These are phyloP conservation scores for Solioccasus polychromus DNA, from an alignment of 768 basidiomycete species.

Conservation along the genomic window DNA sequence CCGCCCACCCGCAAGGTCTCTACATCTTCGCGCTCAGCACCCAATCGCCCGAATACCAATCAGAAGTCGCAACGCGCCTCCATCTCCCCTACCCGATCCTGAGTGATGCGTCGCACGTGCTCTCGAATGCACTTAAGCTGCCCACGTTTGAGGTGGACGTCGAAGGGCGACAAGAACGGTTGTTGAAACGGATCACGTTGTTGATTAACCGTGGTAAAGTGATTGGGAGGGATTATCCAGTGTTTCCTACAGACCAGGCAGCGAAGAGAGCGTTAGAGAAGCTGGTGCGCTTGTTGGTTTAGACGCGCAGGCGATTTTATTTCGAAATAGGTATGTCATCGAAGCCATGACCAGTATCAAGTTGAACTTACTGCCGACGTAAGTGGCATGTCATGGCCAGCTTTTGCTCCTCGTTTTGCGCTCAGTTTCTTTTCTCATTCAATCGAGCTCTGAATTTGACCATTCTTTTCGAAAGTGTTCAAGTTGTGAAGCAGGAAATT, in stretches of 20 bases:
- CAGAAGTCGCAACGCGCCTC: constrained; percentile 15
- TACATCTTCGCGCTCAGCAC: constrained; percentile 22
- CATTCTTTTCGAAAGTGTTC: no score
- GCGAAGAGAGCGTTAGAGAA: constrained; percentile 11
- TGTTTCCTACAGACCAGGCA: constrained; percentile 20
- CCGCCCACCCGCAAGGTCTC: background rate
- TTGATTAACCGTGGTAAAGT: constrained; percentile 14
- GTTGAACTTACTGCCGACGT: no score
- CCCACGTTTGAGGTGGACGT: constrained; percentile 21
- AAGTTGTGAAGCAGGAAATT: no score
- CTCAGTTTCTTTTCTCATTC: no score
- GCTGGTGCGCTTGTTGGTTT: background rate
- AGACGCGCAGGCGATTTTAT: no score
- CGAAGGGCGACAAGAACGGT: no score
- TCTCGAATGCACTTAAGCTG: constrained; percentile 12
- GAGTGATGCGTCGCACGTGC: constrained; percentile 11
- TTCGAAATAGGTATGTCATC: no score
- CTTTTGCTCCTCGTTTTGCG: no score
- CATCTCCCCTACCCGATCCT: constrained; percentile 19
- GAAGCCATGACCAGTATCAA: no score
- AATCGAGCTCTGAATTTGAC: no score
- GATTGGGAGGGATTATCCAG: constrained; percentile 18
- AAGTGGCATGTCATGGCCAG: no score
- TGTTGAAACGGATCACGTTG: constrained; percentile 21
- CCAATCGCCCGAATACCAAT: constrained; percentile 17